These are phyloP conservation scores for Hortaea sp. DNA, from an alignment of 2,329 filamentous ascomycete genomes.

Conservation along the genomic window DNA sequence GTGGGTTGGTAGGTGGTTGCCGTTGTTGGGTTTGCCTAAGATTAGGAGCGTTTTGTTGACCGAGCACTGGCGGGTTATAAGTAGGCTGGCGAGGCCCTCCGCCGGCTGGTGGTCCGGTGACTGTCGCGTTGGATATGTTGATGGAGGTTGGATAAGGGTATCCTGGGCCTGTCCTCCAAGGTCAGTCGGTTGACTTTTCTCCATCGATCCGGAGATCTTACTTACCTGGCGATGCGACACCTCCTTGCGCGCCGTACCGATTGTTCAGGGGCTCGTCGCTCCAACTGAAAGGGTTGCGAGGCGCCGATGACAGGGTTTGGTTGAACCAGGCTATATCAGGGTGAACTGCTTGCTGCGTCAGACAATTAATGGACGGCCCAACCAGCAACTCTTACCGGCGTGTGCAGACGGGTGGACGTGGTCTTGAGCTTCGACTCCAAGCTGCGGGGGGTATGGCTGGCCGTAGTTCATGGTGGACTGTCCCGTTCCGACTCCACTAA, in stretches of 20 bases:
- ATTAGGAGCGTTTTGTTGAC: background rate
- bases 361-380: background rate
- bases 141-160: background rate
- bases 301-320: background rate
- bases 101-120: background rate
- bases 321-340: background rate
- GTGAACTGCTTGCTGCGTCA: background rate
- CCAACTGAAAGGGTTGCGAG: background rate
- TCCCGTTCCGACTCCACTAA: background rate
- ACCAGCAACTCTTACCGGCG: too few relatives aligned
- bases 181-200: background rate
- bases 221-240: background rate
- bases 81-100: background rate
- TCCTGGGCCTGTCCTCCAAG: background rate
- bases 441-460: background rate
- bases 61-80: background rate
- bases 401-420: too few relatives aligned
- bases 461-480: background rate
- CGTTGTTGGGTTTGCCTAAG: background rate
- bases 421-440: background rate
- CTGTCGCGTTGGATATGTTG: background rate
- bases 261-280: background rate
- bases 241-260: background rate
- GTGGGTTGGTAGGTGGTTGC: background rate
- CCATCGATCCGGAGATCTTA: background rate